These are phyloP conservation scores for Coniochaeta hoffmannii DNA, from an alignment of 2,329 filamentous ascomycete species.

Conservation along the genomic window DNA sequence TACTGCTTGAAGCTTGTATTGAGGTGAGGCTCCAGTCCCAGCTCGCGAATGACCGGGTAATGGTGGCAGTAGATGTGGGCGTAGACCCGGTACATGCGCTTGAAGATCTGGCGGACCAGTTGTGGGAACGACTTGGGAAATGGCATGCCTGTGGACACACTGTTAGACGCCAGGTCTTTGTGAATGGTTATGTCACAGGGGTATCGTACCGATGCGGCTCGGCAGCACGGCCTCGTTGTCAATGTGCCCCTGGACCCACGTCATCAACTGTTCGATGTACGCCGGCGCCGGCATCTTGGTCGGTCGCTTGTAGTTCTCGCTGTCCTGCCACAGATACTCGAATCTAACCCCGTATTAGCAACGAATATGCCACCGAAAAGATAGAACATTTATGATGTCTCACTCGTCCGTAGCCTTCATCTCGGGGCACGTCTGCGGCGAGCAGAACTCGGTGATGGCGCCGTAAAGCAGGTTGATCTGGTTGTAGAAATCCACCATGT, in stretches of 20 bases:
- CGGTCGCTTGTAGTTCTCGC: conserved; percentile 84
- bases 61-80: conserved; percentile 99
- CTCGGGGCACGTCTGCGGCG: conserved; percentile 90
- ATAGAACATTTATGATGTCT: conserved; percentile 16
- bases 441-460: conserved; percentile 98
- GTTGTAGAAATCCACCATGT: conserved; percentile 99
- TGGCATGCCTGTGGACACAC: conserved; percentile 58
- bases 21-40: conserved; percentile 91
- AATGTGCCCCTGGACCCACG: conserved; percentile 90
- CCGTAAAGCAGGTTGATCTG: conserved; percentile 99
- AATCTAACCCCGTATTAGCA: conserved; percentile 50
- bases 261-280: conserved; percentile 97
- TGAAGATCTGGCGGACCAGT: conserved; percentile 93
- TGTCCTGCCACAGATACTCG: conserved; percentile 98
- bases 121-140: conserved; percentile 89
- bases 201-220: conserved; percentile 68
- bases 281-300: conserved; percentile 97
- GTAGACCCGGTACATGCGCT: conserved; percentile 96
- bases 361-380: neutral
- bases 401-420: conserved; percentile 99
- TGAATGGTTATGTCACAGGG: neutral
- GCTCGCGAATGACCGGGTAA: conserved; percentile 91
- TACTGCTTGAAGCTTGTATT: conserved; percentile 99
- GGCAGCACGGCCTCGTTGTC: conserved; percentile 94
- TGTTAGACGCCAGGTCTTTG: conserved; percentile 6